A percentile compares a stretch with the other conserved stretches of the same genome.
Conservation (phyloP, 805 yeast genomes). For the Myxozyma melibiosi region DNA sequence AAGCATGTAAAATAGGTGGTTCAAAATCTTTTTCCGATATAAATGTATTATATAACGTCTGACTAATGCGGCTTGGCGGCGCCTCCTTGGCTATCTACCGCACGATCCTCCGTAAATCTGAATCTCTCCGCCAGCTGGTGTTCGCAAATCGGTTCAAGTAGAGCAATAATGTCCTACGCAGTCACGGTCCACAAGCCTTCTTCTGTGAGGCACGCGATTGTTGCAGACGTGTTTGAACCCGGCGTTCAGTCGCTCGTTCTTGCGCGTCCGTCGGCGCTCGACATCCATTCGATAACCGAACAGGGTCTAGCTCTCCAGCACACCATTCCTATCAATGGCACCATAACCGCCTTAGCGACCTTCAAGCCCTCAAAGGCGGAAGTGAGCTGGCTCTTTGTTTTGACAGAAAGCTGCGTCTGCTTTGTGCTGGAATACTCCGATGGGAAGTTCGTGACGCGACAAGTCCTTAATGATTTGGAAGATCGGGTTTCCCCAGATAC, state of each 20-base stretch:
- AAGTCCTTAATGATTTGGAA: slow-evolving; percentile 21
- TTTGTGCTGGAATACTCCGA: slow-evolving; percentile 16
- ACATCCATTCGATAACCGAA: slow-evolving; percentile 19
- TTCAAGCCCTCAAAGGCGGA: slow-evolving; percentile 22
- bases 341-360: slow-evolving; percentile 17
- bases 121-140: not conserved
- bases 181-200: slow-evolving; percentile 32
- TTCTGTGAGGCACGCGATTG: slow-evolving; percentile 32
- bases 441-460: slow-evolving; percentile 21
- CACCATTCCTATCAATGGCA: slow-evolving; percentile 24
- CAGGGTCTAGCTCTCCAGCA: slow-evolving; percentile 21
- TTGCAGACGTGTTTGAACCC: slow-evolving; percentile 22
- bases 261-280: slow-evolving; percentile 29
- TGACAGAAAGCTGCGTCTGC: slow-evolving; percentile 21
- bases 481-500: slow-evolving; percentile 27
- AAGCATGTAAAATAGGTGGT: too few species aligned
- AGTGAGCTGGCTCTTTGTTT: slow-evolving; percentile 29
- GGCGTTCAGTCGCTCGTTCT: slow-evolving; percentile 23
- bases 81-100: too few species aligned
- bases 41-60: too few species aligned
- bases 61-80: too few species aligned
- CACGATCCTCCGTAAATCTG: slow-evolving; percentile 3
- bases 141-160: not conserved
- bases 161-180: slow-evolving; percentile 29
- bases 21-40: too few species aligned